Percentiles rank a stretch among this genome's conserved stretches.
These are phyloP conservation scores for Astrephomene gubernaculifera DNA, from an alignment of 139 green algal species.

Conservation along the genomic window DNA sequence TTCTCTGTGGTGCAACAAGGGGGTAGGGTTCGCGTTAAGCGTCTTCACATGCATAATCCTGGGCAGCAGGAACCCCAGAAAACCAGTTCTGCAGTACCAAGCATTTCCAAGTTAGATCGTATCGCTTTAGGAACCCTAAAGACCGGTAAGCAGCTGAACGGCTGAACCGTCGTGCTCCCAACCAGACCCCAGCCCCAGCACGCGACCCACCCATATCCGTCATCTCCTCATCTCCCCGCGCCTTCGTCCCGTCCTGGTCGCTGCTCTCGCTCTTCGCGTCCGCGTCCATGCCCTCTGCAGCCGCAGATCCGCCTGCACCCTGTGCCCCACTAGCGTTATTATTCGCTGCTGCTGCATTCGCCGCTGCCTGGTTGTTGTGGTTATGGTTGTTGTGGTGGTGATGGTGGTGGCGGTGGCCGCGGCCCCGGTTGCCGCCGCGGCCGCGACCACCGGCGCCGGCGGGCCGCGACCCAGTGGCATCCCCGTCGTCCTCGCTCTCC, in stretches of 20 bases:
- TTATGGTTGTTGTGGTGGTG: not conserved
- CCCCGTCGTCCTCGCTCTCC: constrained; percentile 37
- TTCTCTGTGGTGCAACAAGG: constrained; percentile 29
- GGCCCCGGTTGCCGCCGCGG: not conserved
- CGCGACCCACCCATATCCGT: constrained; percentile 41
- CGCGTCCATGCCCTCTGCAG: not conserved
- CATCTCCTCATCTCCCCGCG: constrained; percentile 41
- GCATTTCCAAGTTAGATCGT: too few species aligned
- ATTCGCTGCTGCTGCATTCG: not conserved
- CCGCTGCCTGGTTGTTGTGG: not conserved
- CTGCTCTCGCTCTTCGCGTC: constrained; percentile 45
- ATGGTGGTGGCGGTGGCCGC: not conserved
- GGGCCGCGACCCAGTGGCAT: constrained; percentile 28
- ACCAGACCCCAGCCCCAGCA: too few species aligned
- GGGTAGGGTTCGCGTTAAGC: too few species aligned
- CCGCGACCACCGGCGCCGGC: not conserved
- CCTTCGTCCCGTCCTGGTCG: constrained; percentile 49
- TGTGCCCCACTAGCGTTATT: not conserved
- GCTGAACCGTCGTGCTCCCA: too few species aligned
- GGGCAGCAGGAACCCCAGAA: too few species aligned
- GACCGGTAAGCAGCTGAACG: too few species aligned
- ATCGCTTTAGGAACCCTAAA: too few species aligned
- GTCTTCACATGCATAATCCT: too few species aligned
- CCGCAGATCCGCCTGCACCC: not conserved
- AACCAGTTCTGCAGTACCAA: too few species aligned